Base-by-base conservation (phyloP, 2,329 filamentous ascomycete genomes). In the Phaeosphaeria sp. region DNA sequence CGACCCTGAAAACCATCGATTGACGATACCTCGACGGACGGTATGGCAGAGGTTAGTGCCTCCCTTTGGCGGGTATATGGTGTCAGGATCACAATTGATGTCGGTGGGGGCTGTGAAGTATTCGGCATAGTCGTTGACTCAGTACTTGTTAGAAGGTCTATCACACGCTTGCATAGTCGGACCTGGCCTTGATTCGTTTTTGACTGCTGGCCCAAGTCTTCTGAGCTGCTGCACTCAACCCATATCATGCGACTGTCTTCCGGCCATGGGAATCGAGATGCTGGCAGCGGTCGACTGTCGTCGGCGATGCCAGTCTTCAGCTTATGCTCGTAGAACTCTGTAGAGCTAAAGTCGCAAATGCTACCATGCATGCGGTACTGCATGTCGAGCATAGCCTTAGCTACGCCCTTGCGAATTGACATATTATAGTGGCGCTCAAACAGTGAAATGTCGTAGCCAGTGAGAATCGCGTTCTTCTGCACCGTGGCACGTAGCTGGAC, bases 401-500 rank as follows among this genome's bases (percentile, higher is more conserved):
- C 66, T 20, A 76, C 56, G 1, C 58, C 48, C 27, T 25, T 50
- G 21, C 57, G 42, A 18, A 41, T 22, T 47, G 57, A 50, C 33
- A 46, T 65, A 20, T 49, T 69, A 54, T 80, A 81, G 1, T 80
- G 66, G 11, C 79, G 68, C 55, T 82, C 79, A 56, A 82, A 82
- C 0, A 82, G 65, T 0, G 79, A 81, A 1, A 81, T 65, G 23
- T 82, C 77, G 56, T 75, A 81, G 1, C 71, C 75, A 3, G 77
- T 57, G 0, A 72, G 59, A 7, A 71, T 58, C 0, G 78, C 72
- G 41, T 77, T 71, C 36, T 75, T 64, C 44, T 77, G 71, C 10
- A 82, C 77, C 0, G 78, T 82, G 0, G 81, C 79, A 17, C 79
- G 73, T 3, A 82, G 75, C 57, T 83, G 80, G 1, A 81, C 79